Conservation (phyloP, 1,284 basidiomycete species). For the Cutaneotrichosporon sp. region DNA sequence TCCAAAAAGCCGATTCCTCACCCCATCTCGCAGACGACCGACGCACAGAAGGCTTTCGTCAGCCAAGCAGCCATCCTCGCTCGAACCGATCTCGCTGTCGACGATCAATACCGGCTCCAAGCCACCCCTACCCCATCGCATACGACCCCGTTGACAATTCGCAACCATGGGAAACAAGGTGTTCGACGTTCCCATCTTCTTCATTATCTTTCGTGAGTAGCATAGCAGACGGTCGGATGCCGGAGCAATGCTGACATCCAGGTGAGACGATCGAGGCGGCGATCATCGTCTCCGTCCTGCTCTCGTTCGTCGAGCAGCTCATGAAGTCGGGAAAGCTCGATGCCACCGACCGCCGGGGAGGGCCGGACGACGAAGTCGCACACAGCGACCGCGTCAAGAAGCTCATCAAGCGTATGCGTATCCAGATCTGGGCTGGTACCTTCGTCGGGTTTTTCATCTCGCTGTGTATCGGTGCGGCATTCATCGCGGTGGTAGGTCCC, state of each 20-base stretch:
- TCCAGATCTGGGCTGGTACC: conserved; percentile 74
- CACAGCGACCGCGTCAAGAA: conserved; percentile 24
- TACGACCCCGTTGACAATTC: background rate
- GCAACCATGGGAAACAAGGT: conserved; percentile 41
- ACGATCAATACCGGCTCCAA: background rate
- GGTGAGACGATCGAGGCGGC: conserved; percentile 49
- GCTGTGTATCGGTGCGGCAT: conserved; percentile 58
- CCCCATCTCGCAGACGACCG: too few species aligned
- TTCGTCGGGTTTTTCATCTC: conserved; percentile 68
- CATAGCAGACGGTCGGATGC: too few species aligned
- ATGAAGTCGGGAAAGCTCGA: conserved; percentile 40
- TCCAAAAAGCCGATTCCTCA: too few species aligned
- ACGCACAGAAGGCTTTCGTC: too few species aligned
- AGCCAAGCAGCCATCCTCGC: too few species aligned
- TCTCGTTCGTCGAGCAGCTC: conserved; percentile 51
- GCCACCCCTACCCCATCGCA: background rate
- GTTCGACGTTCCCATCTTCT: conserved; percentile 50
- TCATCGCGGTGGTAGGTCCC: conserved; percentile 51
- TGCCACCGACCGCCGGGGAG: conserved; percentile 9
- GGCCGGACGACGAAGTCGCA: conserved; percentile 1
- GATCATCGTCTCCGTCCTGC: conserved; percentile 49
- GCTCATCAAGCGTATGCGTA: conserved; percentile 47
- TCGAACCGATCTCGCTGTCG: too few species aligned
- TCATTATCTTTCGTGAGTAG: conserved; percentile 50
- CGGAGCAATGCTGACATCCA: conserved; percentile 19